Evolutionary conservation across 1,139 yeast species (phyloP).

Genomic region (Blastobotrys apis): DNA sequence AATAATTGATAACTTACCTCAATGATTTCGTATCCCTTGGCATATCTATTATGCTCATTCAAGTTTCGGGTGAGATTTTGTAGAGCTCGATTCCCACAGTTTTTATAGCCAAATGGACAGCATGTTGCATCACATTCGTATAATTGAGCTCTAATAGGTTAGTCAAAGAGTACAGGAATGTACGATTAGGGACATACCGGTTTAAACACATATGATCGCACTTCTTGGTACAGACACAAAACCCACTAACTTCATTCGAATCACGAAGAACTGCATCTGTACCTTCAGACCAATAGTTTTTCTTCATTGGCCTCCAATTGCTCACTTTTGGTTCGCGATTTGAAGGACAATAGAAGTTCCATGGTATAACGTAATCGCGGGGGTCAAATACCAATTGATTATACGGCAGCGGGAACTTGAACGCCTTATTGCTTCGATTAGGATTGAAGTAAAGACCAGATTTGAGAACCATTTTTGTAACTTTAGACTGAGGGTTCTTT

Average conservation of each 20-base stretch:
- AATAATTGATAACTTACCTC: constrained; percentile 15
- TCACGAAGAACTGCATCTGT: not conserved
- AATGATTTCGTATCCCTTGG: constrained; percentile 36
- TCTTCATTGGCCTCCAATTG: constrained; percentile 33
- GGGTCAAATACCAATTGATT: constrained; percentile 18
- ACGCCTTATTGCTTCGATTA: not conserved
- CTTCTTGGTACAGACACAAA: constrained; percentile 17
- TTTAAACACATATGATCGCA: constrained; percentile 39
- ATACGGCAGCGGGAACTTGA: constrained; percentile 26
- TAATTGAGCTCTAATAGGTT: constrained; percentile 27
- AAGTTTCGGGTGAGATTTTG: constrained; percentile 25
- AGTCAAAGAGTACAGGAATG: not conserved
- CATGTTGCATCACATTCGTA: constrained; percentile 36
- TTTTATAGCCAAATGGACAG: constrained; percentile 34
- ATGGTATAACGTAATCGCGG: constrained; percentile 34
- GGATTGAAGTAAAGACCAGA: constrained; percentile 10
- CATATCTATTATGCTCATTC: constrained; percentile 25
- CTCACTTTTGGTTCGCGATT: constrained; percentile 25
- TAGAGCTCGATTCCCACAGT: constrained; percentile 41
- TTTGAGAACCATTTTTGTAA: constrained; percentile 2
- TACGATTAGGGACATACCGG: too few species aligned
- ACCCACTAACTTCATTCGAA: constrained; percentile 12
- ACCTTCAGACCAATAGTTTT: constrained; percentile 21
- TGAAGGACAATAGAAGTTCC: constrained; percentile 36
- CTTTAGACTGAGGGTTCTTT: not conserved